Evolutionary conservation across 495 filamentous ascomycete genomes (phyloP).

Genomic region (Penicillium waksmanii): DNA sequence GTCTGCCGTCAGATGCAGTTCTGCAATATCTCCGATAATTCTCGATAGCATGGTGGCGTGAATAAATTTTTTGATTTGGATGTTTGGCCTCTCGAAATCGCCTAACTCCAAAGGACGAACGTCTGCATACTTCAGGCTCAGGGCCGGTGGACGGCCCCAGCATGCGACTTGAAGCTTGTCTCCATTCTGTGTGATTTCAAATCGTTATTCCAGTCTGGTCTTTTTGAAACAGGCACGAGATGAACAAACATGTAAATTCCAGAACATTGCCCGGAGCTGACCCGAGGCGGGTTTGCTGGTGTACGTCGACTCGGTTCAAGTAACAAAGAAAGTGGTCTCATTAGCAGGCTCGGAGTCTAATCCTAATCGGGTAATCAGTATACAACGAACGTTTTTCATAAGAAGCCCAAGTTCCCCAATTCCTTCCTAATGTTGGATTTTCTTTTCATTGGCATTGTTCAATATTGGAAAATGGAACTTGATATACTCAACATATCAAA

Average conservation of each 20-base stretch:
- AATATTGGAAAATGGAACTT: not conserved
- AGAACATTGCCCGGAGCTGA: not conserved
- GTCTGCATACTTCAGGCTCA: not conserved
- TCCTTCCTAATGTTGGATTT: not conserved
- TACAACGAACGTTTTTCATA: not conserved
- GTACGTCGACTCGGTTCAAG: not conserved
- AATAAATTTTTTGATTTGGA: not conserved
- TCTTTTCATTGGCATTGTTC: too few species aligned
- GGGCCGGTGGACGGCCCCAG: not conserved
- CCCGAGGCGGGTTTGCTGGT: not conserved
- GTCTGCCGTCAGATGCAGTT: not conserved
- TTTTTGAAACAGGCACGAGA: not conserved
- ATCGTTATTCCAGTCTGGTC: not conserved
- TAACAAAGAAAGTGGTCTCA: too few species aligned
- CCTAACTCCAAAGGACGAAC: not conserved
- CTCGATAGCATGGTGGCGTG: not conserved
- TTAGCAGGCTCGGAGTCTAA: not conserved
- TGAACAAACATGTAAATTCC: not conserved
- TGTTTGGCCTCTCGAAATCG: not conserved
- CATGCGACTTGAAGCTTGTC: not conserved
- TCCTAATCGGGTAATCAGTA: not conserved
- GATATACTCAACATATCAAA: not conserved
- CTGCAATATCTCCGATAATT: not conserved
- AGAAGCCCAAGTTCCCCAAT: not conserved
- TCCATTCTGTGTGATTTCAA: not conserved